These are phyloP conservation scores for Phascolomyces articulosus DNA, from an alignment of 371 early-diverging fungal genomes.

Conservation along the genomic window DNA sequence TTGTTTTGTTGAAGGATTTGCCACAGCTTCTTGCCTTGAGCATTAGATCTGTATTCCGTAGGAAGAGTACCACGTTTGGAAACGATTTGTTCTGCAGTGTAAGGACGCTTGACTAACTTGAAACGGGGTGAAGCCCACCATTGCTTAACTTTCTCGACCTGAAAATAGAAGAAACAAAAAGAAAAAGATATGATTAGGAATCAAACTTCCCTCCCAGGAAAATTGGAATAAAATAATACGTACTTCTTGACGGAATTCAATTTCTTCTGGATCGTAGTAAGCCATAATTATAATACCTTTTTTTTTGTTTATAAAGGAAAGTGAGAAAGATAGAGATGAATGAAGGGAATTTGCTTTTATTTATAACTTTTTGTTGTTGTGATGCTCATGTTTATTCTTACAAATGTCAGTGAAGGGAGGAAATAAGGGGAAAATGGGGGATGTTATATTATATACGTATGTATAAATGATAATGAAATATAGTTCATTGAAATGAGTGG, in stretches of 20 bases:
- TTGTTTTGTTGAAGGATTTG: constrained; percentile 80
- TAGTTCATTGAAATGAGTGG: no score
- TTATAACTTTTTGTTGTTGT: background rate
- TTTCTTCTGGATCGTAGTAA: constrained; percentile 22
- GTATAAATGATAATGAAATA: no score
- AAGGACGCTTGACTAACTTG: constrained; percentile 84
- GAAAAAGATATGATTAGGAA: no score
- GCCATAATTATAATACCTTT: background rate
- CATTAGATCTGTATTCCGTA: constrained; percentile 82
- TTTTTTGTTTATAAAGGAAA: constrained; percentile 4
- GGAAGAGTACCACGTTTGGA: constrained; percentile 88
- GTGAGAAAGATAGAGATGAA: background rate
- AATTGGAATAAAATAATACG: background rate
- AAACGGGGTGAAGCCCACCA: constrained; percentile 95
- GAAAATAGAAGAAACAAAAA: background rate
- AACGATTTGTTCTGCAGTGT: constrained; percentile 90
- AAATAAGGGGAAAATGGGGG: no score
- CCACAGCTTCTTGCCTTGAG: constrained; percentile 95
- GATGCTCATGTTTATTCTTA: no score
- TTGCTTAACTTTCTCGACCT: constrained; percentile 75
- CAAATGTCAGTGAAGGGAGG: no score
- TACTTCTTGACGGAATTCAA: constrained; percentile 49
- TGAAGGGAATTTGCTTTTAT: background rate
- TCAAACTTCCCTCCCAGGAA: no score
- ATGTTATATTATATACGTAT: no score